Base-by-base conservation (phyloP, 495 filamentous ascomycete species). In the Platismatia glauca region DNA sequence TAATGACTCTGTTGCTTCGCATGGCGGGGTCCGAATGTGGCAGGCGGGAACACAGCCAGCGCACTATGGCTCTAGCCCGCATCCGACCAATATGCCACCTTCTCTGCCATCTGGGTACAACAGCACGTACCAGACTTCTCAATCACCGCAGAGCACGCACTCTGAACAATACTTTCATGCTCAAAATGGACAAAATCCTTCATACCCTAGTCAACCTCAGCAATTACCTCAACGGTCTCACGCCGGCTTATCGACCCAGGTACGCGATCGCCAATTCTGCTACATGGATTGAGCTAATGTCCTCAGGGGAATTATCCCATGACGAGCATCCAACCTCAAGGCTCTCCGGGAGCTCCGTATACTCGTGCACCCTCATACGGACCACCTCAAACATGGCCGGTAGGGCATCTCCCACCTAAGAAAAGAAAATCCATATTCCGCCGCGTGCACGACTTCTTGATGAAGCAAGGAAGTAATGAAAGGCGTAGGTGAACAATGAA, bases 391-490 rank as follows among this genome's bases (percentile, higher is more conserved):
- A 43, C 13, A 43, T 20, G 15, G 16, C 39, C 39, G 39, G 39
- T 43, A 43, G 39, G 39, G 39, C 18, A 20, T 20, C 39, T 56
- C 43, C 44, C 31, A 15, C 59, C 59, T 33, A n/a, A 55, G 18
- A 20, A 53, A n/a, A n/a, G n/a, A 24, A 55, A 35, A 20, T 62
- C 59, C 11, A 4, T 16, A 13, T 2, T 62, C 20, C 59, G 59
- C 24, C 59, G 59, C 18, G 31, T 57, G 24, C 59, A 62, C 24
- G 39, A 62, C 24, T 56, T 55, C 35, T 39, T 62, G 43, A 62
- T 62, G 59, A 62, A 62, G 20, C 48, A 56, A 62, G 59, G 59
- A 39, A 62, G 33, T 62, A 56, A 62, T 44, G 44, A 62, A 16
- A 55, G 20, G 27, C 48, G 48, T 31, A 62, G 59, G 27, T 62